phyloP scores from a whole-genome alignment of 495 filamentous ascomycete species.

The Penicillium dipodomyicola region DNA sequence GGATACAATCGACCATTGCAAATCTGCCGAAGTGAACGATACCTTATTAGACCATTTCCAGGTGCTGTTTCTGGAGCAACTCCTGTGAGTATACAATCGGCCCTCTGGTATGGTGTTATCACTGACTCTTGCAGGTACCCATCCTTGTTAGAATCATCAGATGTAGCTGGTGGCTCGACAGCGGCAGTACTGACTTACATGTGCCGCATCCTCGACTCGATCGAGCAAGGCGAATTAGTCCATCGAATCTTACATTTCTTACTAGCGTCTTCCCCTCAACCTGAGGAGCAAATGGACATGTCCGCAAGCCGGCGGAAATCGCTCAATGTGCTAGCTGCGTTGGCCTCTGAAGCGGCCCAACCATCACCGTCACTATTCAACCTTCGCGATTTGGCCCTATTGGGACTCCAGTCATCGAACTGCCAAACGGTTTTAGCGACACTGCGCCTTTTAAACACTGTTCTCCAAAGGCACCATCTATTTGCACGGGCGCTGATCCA shows the following conservation, averaged over 20 bases:
- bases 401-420: slow-evolving; percentile 79
- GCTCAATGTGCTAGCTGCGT: slow-evolving; percentile 76
- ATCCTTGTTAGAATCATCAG: slow-evolving; percentile 91
- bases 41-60: slow-evolving; percentile 96
- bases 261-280: slow-evolving; percentile 64
- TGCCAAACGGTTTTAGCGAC: slow-evolving; percentile 87
- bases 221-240: slow-evolving; percentile 90
- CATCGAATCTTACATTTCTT: slow-evolving; percentile 92
- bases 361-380: slow-evolving; percentile 89
- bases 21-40: slow-evolving; percentile 83
- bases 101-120: slow-evolving; percentile 13
- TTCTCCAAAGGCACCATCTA: slow-evolving; percentile 81
- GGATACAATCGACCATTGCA: slow-evolving; percentile 93
- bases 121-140: slow-evolving; percentile 65
- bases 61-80: slow-evolving; percentile 90
- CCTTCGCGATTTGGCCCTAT: slow-evolving; percentile 82
- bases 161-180: slow-evolving; percentile 92
- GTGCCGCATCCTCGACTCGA: slow-evolving; percentile 79
- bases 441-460: slow-evolving; percentile 76
- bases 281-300: slow-evolving; percentile 54
- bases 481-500: slow-evolving; percentile 75
- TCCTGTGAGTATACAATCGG: slow-evolving; percentile 62
- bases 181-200: slow-evolving; percentile 95
- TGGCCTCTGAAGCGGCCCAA: slow-evolving; percentile 59
- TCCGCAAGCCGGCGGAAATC: slow-evolving; percentile 76